phyloP scores from a whole-genome alignment of 345 rosid genomes.

The Euphorbia pulcherrima region DNA sequence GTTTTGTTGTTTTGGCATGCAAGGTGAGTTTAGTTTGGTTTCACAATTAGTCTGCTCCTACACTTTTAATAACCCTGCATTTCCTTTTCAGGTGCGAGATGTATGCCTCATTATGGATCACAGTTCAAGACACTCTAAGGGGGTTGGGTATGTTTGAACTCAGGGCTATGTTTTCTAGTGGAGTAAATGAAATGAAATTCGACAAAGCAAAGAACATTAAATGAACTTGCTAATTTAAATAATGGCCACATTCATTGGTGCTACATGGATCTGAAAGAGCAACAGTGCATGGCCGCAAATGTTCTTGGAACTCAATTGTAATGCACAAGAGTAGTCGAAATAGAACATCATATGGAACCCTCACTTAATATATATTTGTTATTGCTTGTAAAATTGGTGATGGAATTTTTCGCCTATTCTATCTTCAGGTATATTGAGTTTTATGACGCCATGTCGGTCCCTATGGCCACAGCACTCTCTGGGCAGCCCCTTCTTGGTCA shows the following conservation, averaged over 20 bases:
- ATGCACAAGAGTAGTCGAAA: no score
- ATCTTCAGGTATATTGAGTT: conserved; percentile 77
- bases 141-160: conserved; percentile 63
- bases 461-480: conserved; percentile 98
- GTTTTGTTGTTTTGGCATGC: neutral
- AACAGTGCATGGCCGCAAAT: neutral
- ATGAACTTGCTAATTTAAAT: neutral
- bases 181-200: neutral
- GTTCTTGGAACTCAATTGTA: neutral
- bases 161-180: no score
- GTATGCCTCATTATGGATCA: conserved; percentile 97
- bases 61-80: conserved; percentile 11
- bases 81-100: conserved; percentile 77
- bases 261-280: neutral
- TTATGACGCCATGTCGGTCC: conserved; percentile 96
- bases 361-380: neutral
- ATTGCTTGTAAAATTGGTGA: neutral
- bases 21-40: neutral
- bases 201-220: no score
- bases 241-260: neutral
- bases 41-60: neutral
- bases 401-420: conserved; percentile 9
- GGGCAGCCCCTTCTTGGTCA: conserved; percentile 95
- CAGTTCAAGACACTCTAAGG: conserved; percentile 90
- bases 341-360: no score